Evolutionary conservation across 352 stramenopile species (phyloP).

Genomic region (Aphanomyces euteiches): DNA sequence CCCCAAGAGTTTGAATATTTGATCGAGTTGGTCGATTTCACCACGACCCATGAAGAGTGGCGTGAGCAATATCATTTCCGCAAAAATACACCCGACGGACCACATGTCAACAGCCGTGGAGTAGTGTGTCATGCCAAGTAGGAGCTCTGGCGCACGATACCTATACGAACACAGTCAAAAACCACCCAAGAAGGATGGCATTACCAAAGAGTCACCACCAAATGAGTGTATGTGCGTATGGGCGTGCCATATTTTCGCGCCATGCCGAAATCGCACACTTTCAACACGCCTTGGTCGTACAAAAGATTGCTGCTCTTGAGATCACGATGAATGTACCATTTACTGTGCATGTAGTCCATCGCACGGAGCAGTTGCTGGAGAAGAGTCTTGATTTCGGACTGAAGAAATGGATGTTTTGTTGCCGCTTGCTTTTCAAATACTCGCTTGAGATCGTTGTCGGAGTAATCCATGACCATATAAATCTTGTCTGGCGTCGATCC

Average conservation of each 20-base stretch:
- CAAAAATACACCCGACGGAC: conserved; percentile 95
- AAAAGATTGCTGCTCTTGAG: conserved; percentile 98
- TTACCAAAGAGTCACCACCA: conserved; percentile 92
- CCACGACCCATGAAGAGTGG: conserved; percentile 89
- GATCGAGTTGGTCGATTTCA: conserved; percentile 95
- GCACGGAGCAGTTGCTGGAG: conserved; percentile 89
- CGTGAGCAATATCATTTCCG: conserved; percentile 92
- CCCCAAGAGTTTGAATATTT: conserved; percentile 94
- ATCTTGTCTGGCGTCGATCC: conserved; percentile 83
- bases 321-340: conserved; percentile 94
- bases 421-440: conserved; percentile 83
- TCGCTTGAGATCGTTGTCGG: conserved; percentile 81
- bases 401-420: conserved; percentile 59
- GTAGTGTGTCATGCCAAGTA: conserved; percentile 91
- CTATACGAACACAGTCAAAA: neutral
- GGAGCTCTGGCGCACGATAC: conserved; percentile 90
- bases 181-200: neutral
- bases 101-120: conserved; percentile 96
- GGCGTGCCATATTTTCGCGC: conserved; percentile 77
- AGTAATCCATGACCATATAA: conserved; percentile 91
- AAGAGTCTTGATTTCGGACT: conserved; percentile 92
- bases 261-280: conserved; percentile 85
- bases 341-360: conserved; percentile 88
- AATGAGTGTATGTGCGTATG: conserved; percentile 77
- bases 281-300: conserved; percentile 84